Conservation (phyloP, 495 filamentous ascomycete genomes). For the Neurospora pannonica region DNA sequence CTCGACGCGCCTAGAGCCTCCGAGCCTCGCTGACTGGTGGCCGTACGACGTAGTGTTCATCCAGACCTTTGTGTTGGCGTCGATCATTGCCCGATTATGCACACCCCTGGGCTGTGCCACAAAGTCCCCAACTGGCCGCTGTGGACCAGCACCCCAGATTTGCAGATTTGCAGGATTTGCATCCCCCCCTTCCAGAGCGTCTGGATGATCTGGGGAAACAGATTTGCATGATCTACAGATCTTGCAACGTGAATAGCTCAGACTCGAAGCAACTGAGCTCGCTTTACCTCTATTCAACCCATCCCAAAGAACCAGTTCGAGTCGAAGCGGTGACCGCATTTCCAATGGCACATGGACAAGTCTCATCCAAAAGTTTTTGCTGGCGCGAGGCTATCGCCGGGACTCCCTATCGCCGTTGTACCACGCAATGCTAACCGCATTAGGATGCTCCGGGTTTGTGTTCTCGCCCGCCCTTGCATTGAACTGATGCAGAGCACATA, state of each 20-base stretch:
- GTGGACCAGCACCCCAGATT: not conserved
- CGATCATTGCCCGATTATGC: not conserved
- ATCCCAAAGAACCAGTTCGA: not conserved
- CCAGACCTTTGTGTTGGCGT: not conserved
- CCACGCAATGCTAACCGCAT: not conserved
- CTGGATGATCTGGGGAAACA: not conserved
- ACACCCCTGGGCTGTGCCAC: not conserved
- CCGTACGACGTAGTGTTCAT: not conserved
- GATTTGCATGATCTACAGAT: not conserved
- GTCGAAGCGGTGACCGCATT: not conserved
- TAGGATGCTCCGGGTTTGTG: not conserved
- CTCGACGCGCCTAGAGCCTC: not conserved
- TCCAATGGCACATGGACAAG: not conserved
- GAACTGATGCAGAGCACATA: not conserved
- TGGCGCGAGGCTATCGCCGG: not conserved
- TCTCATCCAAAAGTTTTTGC: not conserved
- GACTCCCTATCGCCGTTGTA: not conserved
- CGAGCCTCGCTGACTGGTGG: not conserved
- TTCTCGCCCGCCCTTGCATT: not conserved
- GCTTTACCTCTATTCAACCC: not conserved
- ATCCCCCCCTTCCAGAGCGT: not conserved
- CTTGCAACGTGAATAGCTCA: not conserved
- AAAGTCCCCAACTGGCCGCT: not conserved
- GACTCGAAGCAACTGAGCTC: not conserved
- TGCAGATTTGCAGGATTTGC: not conserved